These are phyloP conservation scores for Boletus pseudo-olivaceus DNA, from an alignment of 768 basidiomycete genomes.

Conservation along the genomic window DNA sequence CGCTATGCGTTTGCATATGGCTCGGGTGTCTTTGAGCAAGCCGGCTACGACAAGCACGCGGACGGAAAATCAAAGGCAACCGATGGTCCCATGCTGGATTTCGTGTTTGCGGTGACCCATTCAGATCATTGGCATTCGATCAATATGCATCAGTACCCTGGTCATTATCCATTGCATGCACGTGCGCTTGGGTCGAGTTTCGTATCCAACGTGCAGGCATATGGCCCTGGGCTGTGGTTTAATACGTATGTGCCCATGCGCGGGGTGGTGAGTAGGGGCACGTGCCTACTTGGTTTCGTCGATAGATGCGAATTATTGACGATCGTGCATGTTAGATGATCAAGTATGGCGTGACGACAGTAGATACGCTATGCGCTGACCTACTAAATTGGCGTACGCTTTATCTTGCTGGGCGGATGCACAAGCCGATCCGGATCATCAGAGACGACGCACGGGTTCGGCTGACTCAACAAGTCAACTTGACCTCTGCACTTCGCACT, in stretches of 20 bases:
- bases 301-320: neutral
- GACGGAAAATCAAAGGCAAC: conserved; percentile 28
- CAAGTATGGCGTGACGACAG: conserved; percentile 95
- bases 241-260: conserved; percentile 84
- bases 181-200: conserved; percentile 79
- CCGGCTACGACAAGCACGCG: conserved; percentile 54
- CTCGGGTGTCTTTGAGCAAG: conserved; percentile 92
- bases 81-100: conserved; percentile 83
- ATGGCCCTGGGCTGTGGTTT: conserved; percentile 92
- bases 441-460: conserved; percentile 90
- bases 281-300: neutral
- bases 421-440: conserved; percentile 94
- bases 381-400: conserved; percentile 90
- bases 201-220: conserved; percentile 71
- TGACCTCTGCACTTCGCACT: conserved; percentile 85
- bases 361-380: conserved; percentile 86
- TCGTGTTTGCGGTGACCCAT: conserved; percentile 94
- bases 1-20: conserved; percentile 98
- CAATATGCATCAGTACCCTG: conserved; percentile 89
- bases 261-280: conserved; percentile 63
- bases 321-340: conserved; percentile 54
- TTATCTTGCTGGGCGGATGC: conserved; percentile 94
- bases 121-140: conserved; percentile 91
- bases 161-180: conserved; percentile 89
- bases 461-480: conserved; percentile 90